phyloP scores from a whole-genome alignment of 2,329 filamentous ascomycete genomes.

The Ophiocordyceps camponoti-floridani region DNA sequence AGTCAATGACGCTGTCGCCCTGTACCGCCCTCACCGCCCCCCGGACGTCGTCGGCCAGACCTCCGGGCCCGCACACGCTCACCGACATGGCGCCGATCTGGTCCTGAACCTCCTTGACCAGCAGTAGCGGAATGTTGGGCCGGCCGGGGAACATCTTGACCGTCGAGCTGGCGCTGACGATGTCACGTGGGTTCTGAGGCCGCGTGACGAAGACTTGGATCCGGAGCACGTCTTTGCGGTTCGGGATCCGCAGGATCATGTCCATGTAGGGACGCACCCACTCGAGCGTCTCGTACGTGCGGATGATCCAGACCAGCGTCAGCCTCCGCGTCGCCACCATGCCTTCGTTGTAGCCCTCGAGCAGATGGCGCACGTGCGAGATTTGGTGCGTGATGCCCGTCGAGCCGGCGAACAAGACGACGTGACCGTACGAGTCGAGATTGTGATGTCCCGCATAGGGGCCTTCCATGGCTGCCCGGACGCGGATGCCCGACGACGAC shows the following conservation, averaged over 20 bases:
- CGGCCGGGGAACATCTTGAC: slow-evolving; percentile 88
- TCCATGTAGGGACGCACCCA: slow-evolving; percentile 86
- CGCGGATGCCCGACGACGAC: slow-evolving; percentile 34
- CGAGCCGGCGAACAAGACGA: slow-evolving; percentile 77
- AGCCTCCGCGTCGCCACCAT: slow-evolving; percentile 68
- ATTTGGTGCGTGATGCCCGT: slow-evolving; percentile 94
- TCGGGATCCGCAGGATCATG: slow-evolving; percentile 56
- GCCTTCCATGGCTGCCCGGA: slow-evolving; percentile 68
- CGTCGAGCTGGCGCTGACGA: slow-evolving; percentile 55
- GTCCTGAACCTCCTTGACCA: slow-evolving; percentile 64
- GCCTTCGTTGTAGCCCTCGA: slow-evolving; percentile 48
- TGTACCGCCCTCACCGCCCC: slow-evolving; percentile 46
- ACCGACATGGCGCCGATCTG: slow-evolving; percentile 83
- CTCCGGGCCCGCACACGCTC: slow-evolving; percentile 60
- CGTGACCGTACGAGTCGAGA: slow-evolving; percentile 82
- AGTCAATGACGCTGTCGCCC: slow-evolving; percentile 49
- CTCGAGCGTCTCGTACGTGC: slow-evolving; percentile 73
- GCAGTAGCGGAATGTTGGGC: slow-evolving; percentile 63
- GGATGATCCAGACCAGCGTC: slow-evolving; percentile 82
- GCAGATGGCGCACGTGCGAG: slow-evolving; percentile 64
- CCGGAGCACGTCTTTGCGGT: slow-evolving; percentile 64
- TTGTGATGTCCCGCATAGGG: slow-evolving; percentile 74
- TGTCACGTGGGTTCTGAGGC: slow-evolving; percentile 67
- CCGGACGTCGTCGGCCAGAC: slow-evolving; percentile 58
- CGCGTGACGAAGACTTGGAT: slow-evolving; percentile 84